Evolutionary conservation across 176 grass and related monocot genomes (phyloP).

Genomic region (Phragmites australis): DNA sequence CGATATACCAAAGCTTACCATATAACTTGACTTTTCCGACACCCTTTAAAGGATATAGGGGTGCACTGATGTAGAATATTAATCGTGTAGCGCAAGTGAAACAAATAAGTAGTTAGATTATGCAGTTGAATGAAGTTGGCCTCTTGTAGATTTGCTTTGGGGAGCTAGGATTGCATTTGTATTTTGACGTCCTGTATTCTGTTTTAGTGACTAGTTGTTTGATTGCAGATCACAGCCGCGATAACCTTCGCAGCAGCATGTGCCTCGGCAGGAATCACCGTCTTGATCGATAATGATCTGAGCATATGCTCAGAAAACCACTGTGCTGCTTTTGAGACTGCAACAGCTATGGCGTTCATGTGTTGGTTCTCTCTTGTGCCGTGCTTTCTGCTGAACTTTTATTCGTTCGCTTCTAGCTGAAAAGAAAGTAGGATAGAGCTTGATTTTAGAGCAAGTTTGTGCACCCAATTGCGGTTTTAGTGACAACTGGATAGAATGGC

Average conservation of each 20-base stretch:
- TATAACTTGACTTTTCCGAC: not conserved
- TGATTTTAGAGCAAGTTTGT: constrained; percentile 30
- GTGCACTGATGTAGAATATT: not conserved
- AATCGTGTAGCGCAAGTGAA: not conserved
- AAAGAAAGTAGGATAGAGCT: constrained; percentile 4
- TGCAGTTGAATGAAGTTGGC: not conserved
- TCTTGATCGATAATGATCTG: constrained; percentile 76
- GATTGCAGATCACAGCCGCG: constrained; percentile 68
- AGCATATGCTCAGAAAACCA: constrained; percentile 68
- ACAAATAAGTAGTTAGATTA: not conserved
- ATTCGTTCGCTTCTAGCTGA: constrained; percentile 64
- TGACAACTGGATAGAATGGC: constrained; percentile 35
- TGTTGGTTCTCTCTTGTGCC: constrained; percentile 77
- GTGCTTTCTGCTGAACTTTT: constrained; percentile 67
- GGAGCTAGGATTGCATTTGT: not conserved
- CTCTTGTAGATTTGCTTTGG: not conserved
- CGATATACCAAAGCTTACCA: not conserved
- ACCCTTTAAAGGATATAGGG: not conserved
- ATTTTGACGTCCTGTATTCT: constrained; percentile 1
- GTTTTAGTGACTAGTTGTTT: not conserved
- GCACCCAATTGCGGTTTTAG: constrained; percentile 27
- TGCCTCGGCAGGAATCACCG: constrained; percentile 68
- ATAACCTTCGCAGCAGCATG: constrained; percentile 75
- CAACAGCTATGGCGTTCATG: constrained; percentile 85
- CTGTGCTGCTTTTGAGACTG: constrained; percentile 65